Percentiles rank a stretch among this genome's conserved stretches.
phyloP scores from a whole-genome alignment of 164 flowering plant genomes.

The Warburgia ugandensis region DNA sequence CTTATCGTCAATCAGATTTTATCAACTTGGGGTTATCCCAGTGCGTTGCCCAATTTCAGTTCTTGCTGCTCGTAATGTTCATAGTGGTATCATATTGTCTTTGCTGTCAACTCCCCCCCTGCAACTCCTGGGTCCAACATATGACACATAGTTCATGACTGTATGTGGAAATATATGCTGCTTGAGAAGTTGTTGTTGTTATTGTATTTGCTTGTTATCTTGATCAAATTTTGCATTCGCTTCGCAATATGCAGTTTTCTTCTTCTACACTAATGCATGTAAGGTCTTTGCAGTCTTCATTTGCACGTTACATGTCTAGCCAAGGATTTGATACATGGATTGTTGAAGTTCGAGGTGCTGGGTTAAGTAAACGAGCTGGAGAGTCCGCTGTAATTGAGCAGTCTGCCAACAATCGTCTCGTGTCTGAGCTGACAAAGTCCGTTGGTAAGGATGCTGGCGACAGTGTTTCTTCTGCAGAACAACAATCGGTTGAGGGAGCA shows the following conservation, averaged over 20 bases:
- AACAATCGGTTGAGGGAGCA: slow-evolving; percentile 16
- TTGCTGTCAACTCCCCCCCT: too few relatives aligned
- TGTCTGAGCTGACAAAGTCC: slow-evolving; percentile 47
- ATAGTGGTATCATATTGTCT: too few relatives aligned
- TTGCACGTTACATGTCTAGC: slow-evolving; percentile 89
- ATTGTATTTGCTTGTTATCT: too few relatives aligned
- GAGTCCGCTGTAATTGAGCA: slow-evolving; percentile 39
- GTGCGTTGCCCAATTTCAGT: too few relatives aligned
- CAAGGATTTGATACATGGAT: slow-evolving; percentile 99
- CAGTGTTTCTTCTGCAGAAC: slow-evolving; percentile 18
- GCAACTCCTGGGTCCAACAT: too few relatives aligned
- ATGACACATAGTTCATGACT: too few relatives aligned
- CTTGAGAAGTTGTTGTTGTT: too few relatives aligned
- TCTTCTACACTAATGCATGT: neutral
- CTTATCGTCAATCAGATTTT: too few relatives aligned
- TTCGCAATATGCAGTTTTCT: neutral
- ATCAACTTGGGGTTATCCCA: too few relatives aligned
- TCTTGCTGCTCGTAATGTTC: too few relatives aligned
- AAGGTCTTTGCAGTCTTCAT: slow-evolving; percentile 66
- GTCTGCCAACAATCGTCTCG: slow-evolving; percentile 25
- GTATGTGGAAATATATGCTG: too few relatives aligned
- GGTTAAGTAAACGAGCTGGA: slow-evolving; percentile 55
- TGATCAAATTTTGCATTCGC: neutral
- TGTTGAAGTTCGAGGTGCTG: slow-evolving; percentile 96
- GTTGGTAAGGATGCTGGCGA: slow-evolving; percentile 25